Percentiles rank a stretch among this genome's conserved stretches.
phyloP scores from a whole-genome alignment of 345 rosid genomes.

The Pelargonium nanum region DNA sequence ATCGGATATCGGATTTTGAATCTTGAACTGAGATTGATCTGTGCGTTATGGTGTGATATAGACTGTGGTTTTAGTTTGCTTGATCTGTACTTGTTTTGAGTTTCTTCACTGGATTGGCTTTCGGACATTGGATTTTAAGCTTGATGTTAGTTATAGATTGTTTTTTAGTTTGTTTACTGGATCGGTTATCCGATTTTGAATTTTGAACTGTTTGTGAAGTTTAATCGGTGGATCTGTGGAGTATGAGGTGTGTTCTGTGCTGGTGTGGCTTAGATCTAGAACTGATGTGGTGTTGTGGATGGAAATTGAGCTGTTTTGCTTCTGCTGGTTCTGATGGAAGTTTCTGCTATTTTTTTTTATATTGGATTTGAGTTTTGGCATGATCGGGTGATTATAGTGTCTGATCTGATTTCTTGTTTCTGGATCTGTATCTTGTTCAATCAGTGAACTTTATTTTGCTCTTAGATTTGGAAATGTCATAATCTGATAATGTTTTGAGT shows the following conservation, averaged over 20 bases:
- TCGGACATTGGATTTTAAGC: too few species aligned
- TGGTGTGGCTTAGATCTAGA: constrained; percentile 19
- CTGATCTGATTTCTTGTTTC: constrained; percentile 12
- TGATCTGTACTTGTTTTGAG: too few species aligned
- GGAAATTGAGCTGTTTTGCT: background rate
- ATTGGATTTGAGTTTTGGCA: background rate
- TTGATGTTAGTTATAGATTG: background rate
- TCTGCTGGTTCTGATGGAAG: too few species aligned
- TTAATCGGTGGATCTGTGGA: constrained; percentile 12
- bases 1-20: too few species aligned
- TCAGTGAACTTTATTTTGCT: background rate
- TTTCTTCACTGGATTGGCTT: too few species aligned
- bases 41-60: too few species aligned
- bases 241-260: background rate
- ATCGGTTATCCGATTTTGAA: background rate
- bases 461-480: background rate
- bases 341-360: too few species aligned
- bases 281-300: background rate
- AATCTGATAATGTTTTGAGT: background rate
- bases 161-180: background rate
- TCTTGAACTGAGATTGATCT: too few species aligned
- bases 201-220: background rate
- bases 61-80: too few species aligned
- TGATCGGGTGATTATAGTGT: constrained; percentile 3
- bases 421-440: constrained; percentile 20